Evolutionary conservation across 2,329 filamentous ascomycete species (phyloP), one percentile per base, ranked within the genome.

Genomic region (Neophaeococcomyces aloes): DNA sequence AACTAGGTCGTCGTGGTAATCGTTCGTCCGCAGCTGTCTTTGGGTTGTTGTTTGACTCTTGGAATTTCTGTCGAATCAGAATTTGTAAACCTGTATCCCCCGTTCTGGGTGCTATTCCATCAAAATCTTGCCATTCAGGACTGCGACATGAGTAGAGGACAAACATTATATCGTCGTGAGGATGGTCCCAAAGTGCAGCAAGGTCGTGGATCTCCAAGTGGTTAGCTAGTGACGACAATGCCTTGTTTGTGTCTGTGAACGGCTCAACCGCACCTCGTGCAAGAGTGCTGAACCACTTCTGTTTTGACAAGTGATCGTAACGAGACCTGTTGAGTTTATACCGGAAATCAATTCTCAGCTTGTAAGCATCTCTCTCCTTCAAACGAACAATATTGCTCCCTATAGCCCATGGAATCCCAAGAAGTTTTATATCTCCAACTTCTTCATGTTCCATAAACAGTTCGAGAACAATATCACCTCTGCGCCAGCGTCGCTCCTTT

Each of bases 151-250:
- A 52, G 35, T 51, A 51, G 18, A 55, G 17, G 21, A 55, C 31
- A 30, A 53, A 15, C 15, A 50, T 39, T 8, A 50, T 32, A 14
- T 30, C 43, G 7, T 49, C 42, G 11, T 45, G 13, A 8, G 49
- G 51, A 43, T 50, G 52, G 7, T 51, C 38, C 53, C 53, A 55
- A 6, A 51, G 18, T n/a, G 17, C 35, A 23, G 42, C 43, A 19
- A 45, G 11, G 39, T 49, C 39, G 15, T 51, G 37, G 4, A 19
- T 18, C 23, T 54, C 45, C 17, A 54, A 29, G 30, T 48, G 36
- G 14, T 45, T 29, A n/a, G 47, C 37, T 10, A 55, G 42, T 14
- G 31, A 41, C 6, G 45, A 42, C 3, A 32, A 21, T 4, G 39
- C 37, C 11, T 11, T 10, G 11, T 13, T 29, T 31, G 47, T 51